phyloP scores from a whole-genome alignment of 495 filamentous ascomycete genomes.

The Pyronema domesticum region DNA sequence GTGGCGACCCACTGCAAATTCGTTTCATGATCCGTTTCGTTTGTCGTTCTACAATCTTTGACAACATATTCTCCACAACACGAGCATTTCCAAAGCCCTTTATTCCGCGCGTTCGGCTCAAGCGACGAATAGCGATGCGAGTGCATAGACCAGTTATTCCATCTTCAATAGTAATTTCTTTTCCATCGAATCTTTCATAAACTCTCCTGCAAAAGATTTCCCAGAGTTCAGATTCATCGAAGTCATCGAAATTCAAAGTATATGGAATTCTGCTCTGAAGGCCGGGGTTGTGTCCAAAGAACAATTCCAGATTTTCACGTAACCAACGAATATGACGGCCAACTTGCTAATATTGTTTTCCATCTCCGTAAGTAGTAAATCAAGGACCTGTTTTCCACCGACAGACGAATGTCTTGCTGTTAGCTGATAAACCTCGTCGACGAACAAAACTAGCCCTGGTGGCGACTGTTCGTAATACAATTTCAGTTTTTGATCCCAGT shows the following conservation, averaged over 20 bases:
- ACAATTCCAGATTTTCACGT: slow-evolving; percentile 60
- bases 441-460: slow-evolving; percentile 53
- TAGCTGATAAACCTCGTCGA: slow-evolving; percentile 67
- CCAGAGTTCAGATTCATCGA: slow-evolving; percentile 46
- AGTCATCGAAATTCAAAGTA: slow-evolving; percentile 49
- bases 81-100: slow-evolving; percentile 49
- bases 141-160: slow-evolving; percentile 38
- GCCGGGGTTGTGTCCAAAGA: slow-evolving; percentile 64
- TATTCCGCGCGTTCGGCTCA: slow-evolving; percentile 35
- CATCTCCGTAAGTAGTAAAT: slow-evolving; percentile 56
- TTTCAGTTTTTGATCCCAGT: too few species aligned
- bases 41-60: slow-evolving; percentile 37
- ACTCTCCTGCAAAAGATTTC: slow-evolving; percentile 35
- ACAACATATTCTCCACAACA: slow-evolving; percentile 36
- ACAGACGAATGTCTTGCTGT: slow-evolving; percentile 24
- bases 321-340: slow-evolving; percentile 62
- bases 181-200: slow-evolving; percentile 28
- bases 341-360: slow-evolving; percentile 60
- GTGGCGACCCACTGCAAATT: slow-evolving; percentile 19
- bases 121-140: slow-evolving; percentile 38
- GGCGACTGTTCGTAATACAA: slow-evolving; percentile 37
- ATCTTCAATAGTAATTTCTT: slow-evolving; percentile 38
- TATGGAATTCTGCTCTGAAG: slow-evolving; percentile 54
- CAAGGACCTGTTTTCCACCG: slow-evolving; percentile 45
- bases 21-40: slow-evolving; percentile 32